Evolutionary conservation across 2,329 filamentous ascomycete genomes (phyloP), one percentile per base, ranked within the genome.

Genomic region (Capronia coronata): DNA sequence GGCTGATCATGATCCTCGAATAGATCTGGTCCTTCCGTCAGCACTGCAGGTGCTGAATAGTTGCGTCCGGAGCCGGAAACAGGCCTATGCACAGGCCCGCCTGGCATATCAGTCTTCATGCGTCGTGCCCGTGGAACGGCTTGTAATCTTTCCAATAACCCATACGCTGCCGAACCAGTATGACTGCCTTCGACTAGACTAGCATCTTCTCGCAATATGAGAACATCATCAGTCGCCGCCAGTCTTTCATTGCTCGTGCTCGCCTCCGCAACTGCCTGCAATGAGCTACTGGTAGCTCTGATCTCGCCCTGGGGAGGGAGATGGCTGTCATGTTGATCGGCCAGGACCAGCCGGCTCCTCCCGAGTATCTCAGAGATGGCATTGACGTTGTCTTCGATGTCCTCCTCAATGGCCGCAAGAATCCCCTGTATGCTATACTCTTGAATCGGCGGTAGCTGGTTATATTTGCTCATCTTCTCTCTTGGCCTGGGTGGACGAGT

Each of bases 301-400:
- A 82, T 79, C 62, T 81, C 78, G 32, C 78, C 78, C 47, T 80
- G 67, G 0, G 79, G 79, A 18, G 79, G 79, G 29, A 81, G 71
- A 63, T 83, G 79, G 37, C 78, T 77, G 27, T 73, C 75, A 61
- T 83, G 80, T 61, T 82, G 78, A 59, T 82, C 78, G 8, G 79
- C 78, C 51, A 83, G 65, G 58, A 78, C 81, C 60, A 81, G 67
- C 56, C 74, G 75, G 63, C 77, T 82, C 51, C 77, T 71, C 2
- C 79, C 79, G 57, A 77, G 80, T 52, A 83, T 81, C 58, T 81
- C 77, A 19, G 79, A 78, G 57, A 83, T 82, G 13, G 77, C 76
- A 59, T 82, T 76, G 46, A 83, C 71, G 8, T 78, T 78, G 11
- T 67, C 67, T 54, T 75, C 68, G 40, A 82, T 78, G 57, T 82